Percentiles rank a stretch among this genome's conserved stretches.
Evolutionary conservation across 164 flowering plant species (phyloP).

Genomic region (Sedum album): DNA sequence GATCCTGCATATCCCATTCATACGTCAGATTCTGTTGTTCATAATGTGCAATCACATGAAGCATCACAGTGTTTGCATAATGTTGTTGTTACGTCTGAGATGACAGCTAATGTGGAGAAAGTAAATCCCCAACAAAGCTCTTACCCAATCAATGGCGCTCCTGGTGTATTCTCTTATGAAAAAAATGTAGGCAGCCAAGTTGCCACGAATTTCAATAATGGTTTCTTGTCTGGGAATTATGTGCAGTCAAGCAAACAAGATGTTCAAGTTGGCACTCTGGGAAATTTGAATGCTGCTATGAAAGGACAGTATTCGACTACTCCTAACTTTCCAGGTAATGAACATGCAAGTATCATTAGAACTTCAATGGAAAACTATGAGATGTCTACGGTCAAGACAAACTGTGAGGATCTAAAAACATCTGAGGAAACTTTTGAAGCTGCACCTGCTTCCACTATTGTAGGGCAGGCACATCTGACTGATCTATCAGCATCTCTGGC

Average conservation of each 20-base stretch:
- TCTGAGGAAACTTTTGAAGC: background rate
- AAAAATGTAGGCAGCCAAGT: background rate
- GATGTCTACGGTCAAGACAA: background rate
- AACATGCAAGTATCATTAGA: no score
- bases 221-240: background rate
- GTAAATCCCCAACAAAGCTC: background rate
- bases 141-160: background rate
- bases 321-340: background rate
- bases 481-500: background rate
- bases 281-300: background rate
- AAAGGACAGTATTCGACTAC: background rate
- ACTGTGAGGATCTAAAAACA: background rate
- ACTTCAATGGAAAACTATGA: background rate
- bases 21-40: slow-evolving; percentile 14
- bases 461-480: background rate
- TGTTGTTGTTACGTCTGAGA: slow-evolving; percentile 11
- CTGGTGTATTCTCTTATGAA: slow-evolving; percentile 20
- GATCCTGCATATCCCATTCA: slow-evolving; percentile 15
- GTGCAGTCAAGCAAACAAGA: background rate
- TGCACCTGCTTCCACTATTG: background rate
- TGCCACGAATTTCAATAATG: background rate
- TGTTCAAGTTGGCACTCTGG: background rate
- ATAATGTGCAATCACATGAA: background rate
- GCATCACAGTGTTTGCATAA: slow-evolving; percentile 1
- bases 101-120: background rate